Percentiles rank a stretch among this genome's conserved stretches.
phyloP scores from a whole-genome alignment of 306 rosid species.

The Senna siamea region DNA sequence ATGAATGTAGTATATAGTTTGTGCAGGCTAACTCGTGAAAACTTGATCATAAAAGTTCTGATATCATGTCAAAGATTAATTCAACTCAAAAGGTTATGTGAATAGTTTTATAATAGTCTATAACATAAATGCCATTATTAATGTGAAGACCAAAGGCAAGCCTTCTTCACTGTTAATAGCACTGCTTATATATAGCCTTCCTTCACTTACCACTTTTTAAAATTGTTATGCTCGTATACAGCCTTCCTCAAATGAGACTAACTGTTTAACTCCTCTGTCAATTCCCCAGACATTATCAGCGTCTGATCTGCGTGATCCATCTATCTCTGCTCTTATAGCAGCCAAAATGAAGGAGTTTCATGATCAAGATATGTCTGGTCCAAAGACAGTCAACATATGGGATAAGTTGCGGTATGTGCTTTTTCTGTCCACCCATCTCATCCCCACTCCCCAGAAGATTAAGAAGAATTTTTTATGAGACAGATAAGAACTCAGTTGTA shows the following conservation, averaged over 20 bases:
- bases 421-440: not conserved
- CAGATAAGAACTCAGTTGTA: not conserved
- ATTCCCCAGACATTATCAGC: conserved; percentile 75
- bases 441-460: not conserved
- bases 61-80: not conserved
- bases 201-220: not conserved
- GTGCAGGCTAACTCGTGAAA: not conserved
- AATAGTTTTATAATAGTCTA: no score
- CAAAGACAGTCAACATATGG: conserved; percentile 69
- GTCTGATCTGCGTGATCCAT: conserved; percentile 67
- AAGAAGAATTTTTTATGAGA: not conserved
- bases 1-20: conserved; percentile 13
- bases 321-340: conserved; percentile 72
- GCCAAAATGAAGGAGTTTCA: conserved; percentile 81
- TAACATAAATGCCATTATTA: not conserved
- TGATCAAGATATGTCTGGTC: conserved; percentile 76
- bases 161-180: no score
- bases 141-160: not conserved
- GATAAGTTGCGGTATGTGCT: conserved; percentile 64
- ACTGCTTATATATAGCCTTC: no score
- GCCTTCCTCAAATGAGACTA: not conserved
- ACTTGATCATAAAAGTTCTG: not conserved
- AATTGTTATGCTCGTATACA: conserved; percentile 11
- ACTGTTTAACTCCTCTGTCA: conserved; percentile 18
- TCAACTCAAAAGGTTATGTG: not conserved